These are phyloP conservation scores for Nitzschia sp. DNA, from an alignment of 108 stramenopile species.

Conservation along the genomic window DNA sequence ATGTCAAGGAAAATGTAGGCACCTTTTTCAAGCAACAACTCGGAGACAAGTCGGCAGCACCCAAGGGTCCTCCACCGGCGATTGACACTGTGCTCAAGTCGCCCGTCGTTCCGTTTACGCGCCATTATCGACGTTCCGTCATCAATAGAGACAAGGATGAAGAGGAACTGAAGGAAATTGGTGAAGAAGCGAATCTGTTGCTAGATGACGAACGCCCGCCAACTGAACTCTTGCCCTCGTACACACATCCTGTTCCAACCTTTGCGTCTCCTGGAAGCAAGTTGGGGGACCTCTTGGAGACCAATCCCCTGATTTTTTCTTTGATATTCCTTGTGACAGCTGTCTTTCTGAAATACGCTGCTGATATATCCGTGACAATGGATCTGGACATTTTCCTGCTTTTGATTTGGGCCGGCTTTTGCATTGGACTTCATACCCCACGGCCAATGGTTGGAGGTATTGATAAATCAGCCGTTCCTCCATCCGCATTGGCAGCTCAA, in stretches of 20 bases:
- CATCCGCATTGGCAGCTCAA: background rate
- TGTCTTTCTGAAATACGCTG: conserved; percentile 20
- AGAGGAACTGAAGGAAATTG: conserved; percentile 38
- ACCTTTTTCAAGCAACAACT: conserved; percentile 16
- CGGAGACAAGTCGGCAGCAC: conserved; percentile 6
- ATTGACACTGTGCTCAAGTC: conserved; percentile 7
- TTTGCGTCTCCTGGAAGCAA: conserved; percentile 26
- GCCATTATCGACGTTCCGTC: conserved; percentile 28
- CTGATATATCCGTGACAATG: conserved; percentile 28
- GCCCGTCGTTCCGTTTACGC: conserved; percentile 47
- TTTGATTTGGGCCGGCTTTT: conserved; percentile 49
- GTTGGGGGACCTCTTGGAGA: conserved; percentile 37
- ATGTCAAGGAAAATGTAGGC: conserved; percentile 15
- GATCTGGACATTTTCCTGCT: conserved; percentile 53
- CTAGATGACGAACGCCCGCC: conserved; percentile 46
- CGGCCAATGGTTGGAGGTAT: conserved; percentile 45
- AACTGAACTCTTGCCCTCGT: conserved; percentile 37
- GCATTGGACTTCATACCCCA: conserved; percentile 52
- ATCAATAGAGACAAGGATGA: conserved; percentile 26
- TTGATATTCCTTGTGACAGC: conserved; percentile 13
- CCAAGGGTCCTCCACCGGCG: background rate
- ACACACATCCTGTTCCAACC: conserved; percentile 35
- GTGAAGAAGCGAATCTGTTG: conserved; percentile 37
- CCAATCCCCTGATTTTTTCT: conserved; percentile 41
- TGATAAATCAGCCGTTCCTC: conserved; percentile 26